Percentiles rank a stretch among this genome's conserved stretches.
Evolutionary conservation across 2,329 filamentous ascomycete genomes (phyloP).

Genomic region (Ascochyta viciae-villosae): DNA sequence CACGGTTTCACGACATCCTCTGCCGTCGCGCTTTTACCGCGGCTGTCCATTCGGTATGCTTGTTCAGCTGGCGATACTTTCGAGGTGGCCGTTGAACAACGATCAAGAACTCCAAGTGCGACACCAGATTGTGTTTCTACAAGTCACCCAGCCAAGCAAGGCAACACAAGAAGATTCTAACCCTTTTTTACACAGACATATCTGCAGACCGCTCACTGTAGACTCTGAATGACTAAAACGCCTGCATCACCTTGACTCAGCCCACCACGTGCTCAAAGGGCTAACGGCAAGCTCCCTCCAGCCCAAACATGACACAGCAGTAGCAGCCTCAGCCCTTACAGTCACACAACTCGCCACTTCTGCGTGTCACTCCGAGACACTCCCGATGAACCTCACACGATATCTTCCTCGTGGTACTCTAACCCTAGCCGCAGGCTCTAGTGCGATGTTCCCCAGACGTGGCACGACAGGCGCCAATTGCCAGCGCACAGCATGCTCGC

Average conservation of each 20-base stretch:
- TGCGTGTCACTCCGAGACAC: constrained; percentile 24
- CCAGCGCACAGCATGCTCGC: constrained; percentile 31
- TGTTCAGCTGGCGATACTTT: not conserved
- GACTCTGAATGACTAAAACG: not conserved
- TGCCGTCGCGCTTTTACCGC: constrained; percentile 9
- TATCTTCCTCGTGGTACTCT: constrained; percentile 20
- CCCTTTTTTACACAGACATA: not conserved
- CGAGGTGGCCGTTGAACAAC: not conserved
- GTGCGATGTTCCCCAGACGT: constrained; percentile 36
- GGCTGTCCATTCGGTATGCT: not conserved
- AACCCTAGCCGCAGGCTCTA: constrained; percentile 16
- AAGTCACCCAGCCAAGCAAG: not conserved
- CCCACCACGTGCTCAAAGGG: constrained; percentile 11
- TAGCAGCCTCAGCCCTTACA: constrained; percentile 3
- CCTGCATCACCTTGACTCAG: constrained; percentile 3
- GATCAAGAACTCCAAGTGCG: not conserved
- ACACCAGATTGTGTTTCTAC: not conserved
- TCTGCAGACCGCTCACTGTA: not conserved
- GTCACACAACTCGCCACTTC: constrained; percentile 11
- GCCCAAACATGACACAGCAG: constrained; percentile 4
- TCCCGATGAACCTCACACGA: constrained; percentile 30
- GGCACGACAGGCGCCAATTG: constrained; percentile 34
- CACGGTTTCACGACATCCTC: constrained; percentile 5
- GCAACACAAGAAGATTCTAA: not conserved
- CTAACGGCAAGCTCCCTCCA: not conserved